Percentiles rank a stretch among this genome's conserved stretches.
These are phyloP conservation scores for Metroxylon sagu DNA, from an alignment of 176 grass and related monocot species.

Conservation along the genomic window DNA sequence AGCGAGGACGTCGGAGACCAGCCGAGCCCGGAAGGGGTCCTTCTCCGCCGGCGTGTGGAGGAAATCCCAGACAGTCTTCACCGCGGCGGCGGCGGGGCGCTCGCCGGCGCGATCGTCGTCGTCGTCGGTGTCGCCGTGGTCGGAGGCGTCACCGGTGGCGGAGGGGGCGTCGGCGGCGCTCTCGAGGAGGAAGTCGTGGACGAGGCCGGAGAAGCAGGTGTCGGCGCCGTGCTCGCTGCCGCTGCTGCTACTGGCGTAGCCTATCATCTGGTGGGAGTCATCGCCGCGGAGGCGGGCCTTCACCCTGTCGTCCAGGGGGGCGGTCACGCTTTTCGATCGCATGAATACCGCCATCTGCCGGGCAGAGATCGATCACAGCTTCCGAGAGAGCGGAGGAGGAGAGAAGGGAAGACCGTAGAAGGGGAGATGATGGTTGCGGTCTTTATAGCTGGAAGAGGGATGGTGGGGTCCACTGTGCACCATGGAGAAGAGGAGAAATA, in stretches of 20 bases:
- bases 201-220: slow-evolving; percentile 65
- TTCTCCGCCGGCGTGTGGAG: slow-evolving; percentile 37
- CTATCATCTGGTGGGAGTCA: background rate
- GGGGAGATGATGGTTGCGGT: no score
- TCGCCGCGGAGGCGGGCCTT: slow-evolving; percentile 66
- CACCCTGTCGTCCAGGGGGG: slow-evolving; percentile 32
- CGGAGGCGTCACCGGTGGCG: slow-evolving; percentile 9
- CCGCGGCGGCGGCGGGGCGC: slow-evolving; percentile 17
- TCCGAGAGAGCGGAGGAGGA: no score
- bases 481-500: no score
- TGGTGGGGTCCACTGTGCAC: no score
- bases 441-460: no score
- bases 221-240: slow-evolving; percentile 65
- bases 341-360: slow-evolving; percentile 55
- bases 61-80: slow-evolving; percentile 31
- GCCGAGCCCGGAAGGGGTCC: slow-evolving; percentile 51
- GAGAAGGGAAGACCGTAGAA: no score
- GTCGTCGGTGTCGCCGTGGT: background rate
- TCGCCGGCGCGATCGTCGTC: background rate
- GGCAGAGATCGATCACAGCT: background rate
- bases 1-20: slow-evolving; percentile 29
- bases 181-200: slow-evolving; percentile 65
- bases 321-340: slow-evolving; percentile 18
- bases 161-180: slow-evolving; percentile 13
- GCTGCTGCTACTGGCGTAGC: slow-evolving; percentile 30